Evolutionary conservation across 2,329 filamentous ascomycete species (phyloP).

Genomic region (Coleophoma cylindrospora): DNA sequence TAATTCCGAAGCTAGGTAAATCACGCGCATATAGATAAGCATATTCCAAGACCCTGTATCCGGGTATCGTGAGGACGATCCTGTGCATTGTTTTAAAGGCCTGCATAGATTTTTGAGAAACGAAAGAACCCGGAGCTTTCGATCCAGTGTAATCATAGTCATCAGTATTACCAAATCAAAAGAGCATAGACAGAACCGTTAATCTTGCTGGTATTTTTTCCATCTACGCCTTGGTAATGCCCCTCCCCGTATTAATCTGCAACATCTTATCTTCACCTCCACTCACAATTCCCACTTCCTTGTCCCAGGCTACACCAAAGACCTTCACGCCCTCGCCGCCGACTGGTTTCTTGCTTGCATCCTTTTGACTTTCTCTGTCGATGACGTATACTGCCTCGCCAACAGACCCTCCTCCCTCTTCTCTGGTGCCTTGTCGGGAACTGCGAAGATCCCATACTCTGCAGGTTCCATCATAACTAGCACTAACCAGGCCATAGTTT

Average conservation of each 20-base stretch:
- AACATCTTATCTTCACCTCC: conserved; percentile 91
- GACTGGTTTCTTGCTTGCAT: conserved; percentile 54
- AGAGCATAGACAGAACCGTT: too few relatives aligned
- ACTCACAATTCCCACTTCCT: conserved; percentile 81
- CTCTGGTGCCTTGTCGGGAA: conserved; percentile 51
- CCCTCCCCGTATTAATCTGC: conserved; percentile 64
- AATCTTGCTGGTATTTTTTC: neutral
- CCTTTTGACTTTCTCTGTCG: conserved; percentile 64
- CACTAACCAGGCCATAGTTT: conserved; percentile 79
- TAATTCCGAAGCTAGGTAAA: too few relatives aligned
- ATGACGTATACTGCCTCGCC: conserved; percentile 73
- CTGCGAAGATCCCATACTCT: conserved; percentile 90
- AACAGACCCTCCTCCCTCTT: conserved; percentile 56
- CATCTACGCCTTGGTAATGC: neutral
- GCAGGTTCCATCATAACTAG: conserved; percentile 88
- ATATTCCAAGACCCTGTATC: too few relatives aligned
- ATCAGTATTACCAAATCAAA: too few relatives aligned
- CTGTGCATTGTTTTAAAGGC: too few relatives aligned
- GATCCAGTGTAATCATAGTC: too few relatives aligned
- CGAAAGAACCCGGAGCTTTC: too few relatives aligned
- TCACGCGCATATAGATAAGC: too few relatives aligned
- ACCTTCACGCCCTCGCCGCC: conserved; percentile 87
- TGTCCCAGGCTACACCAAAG: conserved; percentile 82
- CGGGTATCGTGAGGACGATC: too few relatives aligned
- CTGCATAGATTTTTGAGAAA: too few relatives aligned